A percentile compares a stretch with the other conserved stretches of the same genome.
Conservation (phyloP, 768 basidiomycete genomes). For the Amanita phalloides region DNA sequence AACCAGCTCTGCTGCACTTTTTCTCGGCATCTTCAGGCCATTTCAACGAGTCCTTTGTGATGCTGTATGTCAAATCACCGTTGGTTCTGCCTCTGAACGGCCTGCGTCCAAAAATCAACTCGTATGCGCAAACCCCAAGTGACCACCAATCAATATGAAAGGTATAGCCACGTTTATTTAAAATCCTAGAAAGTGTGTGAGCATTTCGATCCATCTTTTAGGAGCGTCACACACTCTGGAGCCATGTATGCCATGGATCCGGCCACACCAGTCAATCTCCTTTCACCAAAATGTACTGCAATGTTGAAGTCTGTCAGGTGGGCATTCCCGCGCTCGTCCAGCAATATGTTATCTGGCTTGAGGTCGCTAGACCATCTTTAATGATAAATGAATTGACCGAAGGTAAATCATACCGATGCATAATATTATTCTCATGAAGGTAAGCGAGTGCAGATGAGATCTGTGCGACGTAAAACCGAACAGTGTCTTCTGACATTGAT, state of each 20-base stretch:
- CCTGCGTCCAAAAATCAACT: slow-evolving; percentile 83
- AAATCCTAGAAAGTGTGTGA: slow-evolving; percentile 35
- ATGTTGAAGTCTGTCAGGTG: slow-evolving; percentile 99
- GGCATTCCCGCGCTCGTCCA: slow-evolving; percentile 92
- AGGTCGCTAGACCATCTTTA: slow-evolving; percentile 52
- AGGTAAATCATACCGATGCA: slow-evolving; percentile 67
- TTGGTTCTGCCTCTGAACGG: slow-evolving; percentile 94
- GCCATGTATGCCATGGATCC: slow-evolving; percentile 99
- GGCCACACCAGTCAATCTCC: slow-evolving; percentile 82
- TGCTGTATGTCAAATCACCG: slow-evolving; percentile 84
- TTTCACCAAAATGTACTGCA: slow-evolving; percentile 90
- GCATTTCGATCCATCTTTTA: slow-evolving; percentile 2
- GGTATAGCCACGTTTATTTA: slow-evolving; percentile 89
- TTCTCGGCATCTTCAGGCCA: slow-evolving; percentile 87
- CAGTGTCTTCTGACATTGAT: slow-evolving; percentile 62
- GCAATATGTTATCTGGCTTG: slow-evolving; percentile 95
- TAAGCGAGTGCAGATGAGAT: slow-evolving; percentile 81
- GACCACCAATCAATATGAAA: slow-evolving; percentile 98
- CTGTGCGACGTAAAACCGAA: slow-evolving; percentile 86
- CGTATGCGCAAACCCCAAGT: slow-evolving; percentile 86
- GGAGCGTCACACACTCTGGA: slow-evolving; percentile 42
- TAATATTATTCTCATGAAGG: slow-evolving; percentile 88
- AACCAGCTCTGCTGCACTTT: slow-evolving; percentile 66
- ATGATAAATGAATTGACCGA: slow-evolving; percentile 4
- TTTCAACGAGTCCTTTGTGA: slow-evolving; percentile 74